These are phyloP conservation scores for Bauhinia variegata DNA, from an alignment of 306 rosid genomes.

Conservation along the genomic window DNA sequence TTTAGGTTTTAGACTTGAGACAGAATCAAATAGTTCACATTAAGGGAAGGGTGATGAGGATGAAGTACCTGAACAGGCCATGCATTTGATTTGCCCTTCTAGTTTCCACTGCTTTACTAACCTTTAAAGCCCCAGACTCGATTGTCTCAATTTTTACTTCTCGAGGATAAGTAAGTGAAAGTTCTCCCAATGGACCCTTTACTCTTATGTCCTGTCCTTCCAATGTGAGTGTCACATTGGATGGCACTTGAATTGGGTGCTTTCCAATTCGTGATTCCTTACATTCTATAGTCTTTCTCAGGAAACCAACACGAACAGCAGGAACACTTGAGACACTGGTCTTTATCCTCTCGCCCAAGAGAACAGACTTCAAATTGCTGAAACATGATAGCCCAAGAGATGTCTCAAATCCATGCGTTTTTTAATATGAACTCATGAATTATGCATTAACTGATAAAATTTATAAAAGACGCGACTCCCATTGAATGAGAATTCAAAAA, in stretches of 20 bases:
- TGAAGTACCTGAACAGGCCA: slow-evolving; percentile 89
- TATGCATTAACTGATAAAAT: too few species aligned
- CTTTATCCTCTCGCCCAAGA: slow-evolving; percentile 67
- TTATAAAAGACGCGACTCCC: too few species aligned
- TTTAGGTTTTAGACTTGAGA: too few species aligned
- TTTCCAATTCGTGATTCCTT: slow-evolving; percentile 96
- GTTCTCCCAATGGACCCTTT: slow-evolving; percentile 94
- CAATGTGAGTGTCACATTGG: slow-evolving; percentile 70
- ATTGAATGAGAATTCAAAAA: too few species aligned
- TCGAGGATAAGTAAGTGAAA: slow-evolving; percentile 75
- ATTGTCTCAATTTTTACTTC: slow-evolving; percentile 69
- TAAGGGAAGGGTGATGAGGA: not conserved
- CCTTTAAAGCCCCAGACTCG: slow-evolving; percentile 64
- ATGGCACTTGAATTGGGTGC: slow-evolving; percentile 79
- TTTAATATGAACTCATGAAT: not conserved
- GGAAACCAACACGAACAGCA: slow-evolving; percentile 45
- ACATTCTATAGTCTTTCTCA: slow-evolving; percentile 65
- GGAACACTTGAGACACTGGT: slow-evolving; percentile 46
- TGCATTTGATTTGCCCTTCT: slow-evolving; percentile 96
- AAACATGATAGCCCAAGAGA: slow-evolving; percentile 35
- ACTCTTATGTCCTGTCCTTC: slow-evolving; percentile 77
- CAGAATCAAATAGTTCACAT: too few species aligned
- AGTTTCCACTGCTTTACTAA: slow-evolving; percentile 74
- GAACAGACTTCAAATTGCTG: slow-evolving; percentile 76
- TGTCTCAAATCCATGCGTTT: not conserved